Evolutionary conservation across 805 yeast genomes (phyloP), one percentile per base, ranked within the genome.

Genomic region (Pichia kluyveri): DNA sequence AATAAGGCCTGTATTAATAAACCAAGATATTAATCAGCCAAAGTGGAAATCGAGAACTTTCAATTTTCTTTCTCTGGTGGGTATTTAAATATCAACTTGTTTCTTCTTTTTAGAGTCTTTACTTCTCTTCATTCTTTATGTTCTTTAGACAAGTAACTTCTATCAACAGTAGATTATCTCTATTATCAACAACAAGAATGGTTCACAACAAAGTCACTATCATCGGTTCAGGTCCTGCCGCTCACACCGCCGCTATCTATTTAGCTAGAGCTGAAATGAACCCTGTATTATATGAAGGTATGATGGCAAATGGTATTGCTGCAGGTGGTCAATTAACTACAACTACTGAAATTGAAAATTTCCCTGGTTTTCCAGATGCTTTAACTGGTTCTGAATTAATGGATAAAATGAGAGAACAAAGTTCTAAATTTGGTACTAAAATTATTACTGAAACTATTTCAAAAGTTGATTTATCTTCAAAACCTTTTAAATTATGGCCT

Each of bases 271-370:
- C 99, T 40, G 99, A 93, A 75, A 80, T 89, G 63, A 82, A 85
- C 69, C 97, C 99, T 26, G 82, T 86, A 31, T 69, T 93, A 59
- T 93, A 89, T 70, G 99, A 93, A 72, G 99, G 99, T 61, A 75
- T 91, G 84, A 73, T 84, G 64, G 99, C 99, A 56, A 93, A 93
- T 69, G 99, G 99, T 58, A 78, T 91, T 58, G 99, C 99, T 46
- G 96, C 99, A 28, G 99, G 99, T 60, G 99, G 99, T 52, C 99
- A 93, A 72, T 77, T 93, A 60, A 93, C 99, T 55, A 93, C 99
- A 59, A 93, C 99, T 55, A 93, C 99, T 17, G 99, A 93, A 58
- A 85, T 93, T 59, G 99, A 93, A 70, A 93, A 93, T 76, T 93
- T 91, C 78, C 99, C 99, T 39, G 99, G 99, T 49, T 93, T 93